Conservation (phyloP, 495 filamentous ascomycete species). For the Clavariopsis aquatica region DNA sequence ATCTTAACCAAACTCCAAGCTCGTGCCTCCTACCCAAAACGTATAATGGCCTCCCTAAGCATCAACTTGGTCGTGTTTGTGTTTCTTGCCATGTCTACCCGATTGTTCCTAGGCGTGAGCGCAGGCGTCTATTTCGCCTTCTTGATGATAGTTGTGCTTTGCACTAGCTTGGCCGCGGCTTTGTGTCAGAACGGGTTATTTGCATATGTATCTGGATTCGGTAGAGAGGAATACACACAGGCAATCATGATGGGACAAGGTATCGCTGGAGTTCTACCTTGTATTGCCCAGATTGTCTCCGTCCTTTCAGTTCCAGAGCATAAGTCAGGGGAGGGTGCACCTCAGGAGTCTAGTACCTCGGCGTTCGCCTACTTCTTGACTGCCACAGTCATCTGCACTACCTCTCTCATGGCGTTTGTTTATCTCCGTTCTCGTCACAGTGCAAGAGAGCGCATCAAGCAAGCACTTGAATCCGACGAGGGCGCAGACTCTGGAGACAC, state of each 20-base stretch:
- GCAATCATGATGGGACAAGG: conserved; percentile 96
- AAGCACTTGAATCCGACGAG: conserved; percentile 31
- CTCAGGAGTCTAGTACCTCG: conserved; percentile 57
- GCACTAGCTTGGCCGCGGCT: conserved; percentile 73
- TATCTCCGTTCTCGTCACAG: conserved; percentile 57
- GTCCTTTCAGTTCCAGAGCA: conserved; percentile 65
- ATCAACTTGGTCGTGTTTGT: conserved; percentile 73
- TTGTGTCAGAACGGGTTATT: conserved; percentile 94
- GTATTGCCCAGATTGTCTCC: conserved; percentile 79
- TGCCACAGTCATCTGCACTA: conserved; percentile 64
- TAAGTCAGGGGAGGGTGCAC: conserved; percentile 27
- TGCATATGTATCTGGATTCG: conserved; percentile 84
- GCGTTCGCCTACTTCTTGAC: conserved; percentile 93
- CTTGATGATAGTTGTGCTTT: conserved; percentile 78
- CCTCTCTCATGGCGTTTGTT: conserved; percentile 61
- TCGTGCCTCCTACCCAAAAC: conserved; percentile 77
- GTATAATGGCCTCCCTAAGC: conserved; percentile 71
- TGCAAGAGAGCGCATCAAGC: conserved; percentile 37
- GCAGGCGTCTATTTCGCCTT: conserved; percentile 73
- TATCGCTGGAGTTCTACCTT: conserved; percentile 86
- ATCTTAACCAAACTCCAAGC: conserved; percentile 76
- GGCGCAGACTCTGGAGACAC: conserved; percentile 43
- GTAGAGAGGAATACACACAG: conserved; percentile 82
- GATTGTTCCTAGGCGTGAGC: conserved; percentile 60
- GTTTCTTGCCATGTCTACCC: conserved; percentile 77